Conservation (phyloP, 108 stramenopile genomes). For the Bacterosira constricta region DNA sequence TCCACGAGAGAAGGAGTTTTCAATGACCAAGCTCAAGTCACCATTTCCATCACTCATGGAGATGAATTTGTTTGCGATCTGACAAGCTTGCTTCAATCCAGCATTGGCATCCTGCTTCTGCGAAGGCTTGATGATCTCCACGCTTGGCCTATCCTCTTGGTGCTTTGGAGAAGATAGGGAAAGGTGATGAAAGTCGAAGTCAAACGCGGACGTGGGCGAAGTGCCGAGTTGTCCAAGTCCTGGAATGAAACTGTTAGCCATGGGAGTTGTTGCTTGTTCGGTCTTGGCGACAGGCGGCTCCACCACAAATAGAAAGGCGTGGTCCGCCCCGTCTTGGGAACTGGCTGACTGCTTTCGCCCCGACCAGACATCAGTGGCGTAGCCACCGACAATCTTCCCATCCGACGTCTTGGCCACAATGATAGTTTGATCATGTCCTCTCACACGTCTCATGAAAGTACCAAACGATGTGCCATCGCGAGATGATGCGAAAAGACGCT, state of each 20-base stretch:
- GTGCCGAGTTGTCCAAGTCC: slow-evolving; percentile 20
- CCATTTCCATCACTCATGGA: slow-evolving; percentile 5
- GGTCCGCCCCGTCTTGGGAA: background rate
- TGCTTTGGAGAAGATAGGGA: background rate
- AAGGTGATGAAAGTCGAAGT: slow-evolving; percentile 5
- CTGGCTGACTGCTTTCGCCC: background rate
- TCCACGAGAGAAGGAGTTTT: slow-evolving; percentile 24
- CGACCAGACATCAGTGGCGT: slow-evolving; percentile 21
- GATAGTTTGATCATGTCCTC: slow-evolving; percentile 16
- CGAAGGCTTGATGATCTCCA: slow-evolving; percentile 22
- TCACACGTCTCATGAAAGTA: slow-evolving; percentile 15
- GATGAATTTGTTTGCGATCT: slow-evolving; percentile 22
- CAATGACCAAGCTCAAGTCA: slow-evolving; percentile 5
- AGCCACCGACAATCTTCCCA: slow-evolving; percentile 25
- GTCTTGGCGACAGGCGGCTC: background rate
- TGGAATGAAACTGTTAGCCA: slow-evolving; percentile 16
- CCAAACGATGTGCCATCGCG: slow-evolving; percentile 34
- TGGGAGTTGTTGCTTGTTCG: background rate
- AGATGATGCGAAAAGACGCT: slow-evolving; percentile 5
- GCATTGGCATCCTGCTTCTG: too few species aligned
- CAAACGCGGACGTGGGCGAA: slow-evolving; percentile 11
- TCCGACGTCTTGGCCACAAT: slow-evolving; percentile 10
- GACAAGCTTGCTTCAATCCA: slow-evolving; percentile 27
- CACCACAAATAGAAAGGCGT: background rate
- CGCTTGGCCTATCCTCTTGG: background rate